Percentiles rank a stretch among this genome's conserved stretches.
These are phyloP conservation scores for Cydonia oblonga DNA, from an alignment of 331 rosid species.

Conservation along the genomic window DNA sequence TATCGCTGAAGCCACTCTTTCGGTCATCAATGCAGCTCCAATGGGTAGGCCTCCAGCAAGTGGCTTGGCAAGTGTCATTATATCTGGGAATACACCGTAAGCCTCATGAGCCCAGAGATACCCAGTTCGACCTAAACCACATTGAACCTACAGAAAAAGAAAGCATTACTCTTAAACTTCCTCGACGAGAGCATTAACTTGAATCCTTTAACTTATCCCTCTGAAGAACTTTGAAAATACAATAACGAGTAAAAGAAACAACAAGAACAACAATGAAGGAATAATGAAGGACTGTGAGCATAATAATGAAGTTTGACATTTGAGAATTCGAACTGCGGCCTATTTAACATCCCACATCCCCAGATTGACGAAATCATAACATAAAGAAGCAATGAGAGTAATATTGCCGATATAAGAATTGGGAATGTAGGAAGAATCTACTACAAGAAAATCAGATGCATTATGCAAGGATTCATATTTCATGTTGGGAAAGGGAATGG, in stretches of 20 bases:
- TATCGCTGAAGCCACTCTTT: conserved; percentile 58
- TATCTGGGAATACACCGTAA: conserved; percentile 61
- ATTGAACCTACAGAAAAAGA: conserved; percentile 53
- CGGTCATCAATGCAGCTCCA: conserved; percentile 75
- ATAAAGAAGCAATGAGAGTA: too few species aligned
- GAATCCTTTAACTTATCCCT: neutral
- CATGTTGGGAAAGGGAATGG: neutral
- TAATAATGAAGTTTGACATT: neutral
- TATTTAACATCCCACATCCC: neutral
- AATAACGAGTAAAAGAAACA: neutral
- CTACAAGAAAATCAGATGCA: neutral
- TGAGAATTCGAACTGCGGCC: neutral
- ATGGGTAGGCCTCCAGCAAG: conserved; percentile 93
- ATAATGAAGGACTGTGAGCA: neutral
- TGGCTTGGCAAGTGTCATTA: conserved; percentile 96
- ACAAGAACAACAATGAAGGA: neutral
- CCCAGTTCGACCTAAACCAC: conserved; percentile 85
- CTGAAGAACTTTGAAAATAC: neutral
- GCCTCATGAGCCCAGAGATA: conserved; percentile 81
- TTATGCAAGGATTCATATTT: neutral
- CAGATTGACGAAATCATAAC: neutral
- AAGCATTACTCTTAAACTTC: too few species aligned
- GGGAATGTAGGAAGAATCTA: neutral
- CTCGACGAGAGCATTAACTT: neutral
- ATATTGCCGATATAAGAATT: too few species aligned